phyloP scores from a whole-genome alignment of 169 alveolate species.

The Babesia bovis region DNA sequence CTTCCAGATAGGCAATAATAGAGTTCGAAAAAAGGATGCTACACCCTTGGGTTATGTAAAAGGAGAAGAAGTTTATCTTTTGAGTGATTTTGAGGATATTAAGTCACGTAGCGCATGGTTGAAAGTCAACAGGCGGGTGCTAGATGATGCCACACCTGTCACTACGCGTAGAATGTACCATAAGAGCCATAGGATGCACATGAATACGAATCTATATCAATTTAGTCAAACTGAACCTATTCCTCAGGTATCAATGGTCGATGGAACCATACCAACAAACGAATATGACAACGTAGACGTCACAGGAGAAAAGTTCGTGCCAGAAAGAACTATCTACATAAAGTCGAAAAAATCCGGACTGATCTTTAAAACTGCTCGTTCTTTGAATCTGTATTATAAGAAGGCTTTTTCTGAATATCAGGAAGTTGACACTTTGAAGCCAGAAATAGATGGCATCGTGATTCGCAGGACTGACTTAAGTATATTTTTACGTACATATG shows the following conservation, averaged over 20 bases:
- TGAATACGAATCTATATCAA: neutral
- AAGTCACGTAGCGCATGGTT: constrained; percentile 52
- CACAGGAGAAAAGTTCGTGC: constrained; percentile 44
- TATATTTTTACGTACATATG: constrained; percentile 21
- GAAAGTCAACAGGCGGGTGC: constrained; percentile 42
- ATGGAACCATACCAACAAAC: constrained; percentile 16
- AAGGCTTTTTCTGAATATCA: constrained; percentile 45
- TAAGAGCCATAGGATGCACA: constrained; percentile 16
- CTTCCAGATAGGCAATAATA: constrained; percentile 28
- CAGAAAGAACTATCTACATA: constrained; percentile 44
- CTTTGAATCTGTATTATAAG: constrained; percentile 17
- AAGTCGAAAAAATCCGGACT: constrained; percentile 22
- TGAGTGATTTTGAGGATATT: constrained; percentile 42
- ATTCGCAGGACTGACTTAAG: constrained; percentile 5
- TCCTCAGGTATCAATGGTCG: neutral
- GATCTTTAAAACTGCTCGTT: constrained; percentile 10
- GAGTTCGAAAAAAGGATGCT: constrained; percentile 19
- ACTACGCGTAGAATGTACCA: constrained; percentile 14
- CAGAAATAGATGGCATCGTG: constrained; percentile 58
- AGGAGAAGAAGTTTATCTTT: constrained; percentile 47
- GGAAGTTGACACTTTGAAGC: constrained; percentile 12
- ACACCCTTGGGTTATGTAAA: constrained; percentile 21
- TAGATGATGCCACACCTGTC: constrained; percentile 37
- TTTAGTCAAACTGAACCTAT: constrained; percentile 30
- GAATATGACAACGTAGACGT: constrained; percentile 39